Conservation (phyloP, 768 basidiomycete species). For the Hygrophoropsis aurantiaca region DNA sequence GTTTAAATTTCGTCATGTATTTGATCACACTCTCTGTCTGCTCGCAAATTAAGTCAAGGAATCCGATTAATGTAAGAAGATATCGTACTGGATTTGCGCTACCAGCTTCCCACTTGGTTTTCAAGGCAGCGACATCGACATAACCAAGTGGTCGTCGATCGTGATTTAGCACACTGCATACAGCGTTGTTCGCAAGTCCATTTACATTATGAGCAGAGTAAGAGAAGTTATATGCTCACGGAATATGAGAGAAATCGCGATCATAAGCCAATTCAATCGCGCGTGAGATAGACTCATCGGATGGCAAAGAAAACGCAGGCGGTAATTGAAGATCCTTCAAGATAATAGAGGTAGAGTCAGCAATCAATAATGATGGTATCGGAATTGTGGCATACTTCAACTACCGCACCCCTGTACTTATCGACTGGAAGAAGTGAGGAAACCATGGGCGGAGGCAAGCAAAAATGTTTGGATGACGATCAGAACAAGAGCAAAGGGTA, state of each 20-base stretch:
- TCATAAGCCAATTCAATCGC: conserved; percentile 91
- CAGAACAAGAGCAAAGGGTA: too few species aligned
- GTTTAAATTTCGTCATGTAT: conserved; percentile 76
- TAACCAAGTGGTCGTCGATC: conserved; percentile 80
- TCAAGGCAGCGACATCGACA: conserved; percentile 73
- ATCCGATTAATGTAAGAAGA: conserved; percentile 1
- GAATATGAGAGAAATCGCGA: conserved; percentile 91
- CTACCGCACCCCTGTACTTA: conserved; percentile 87
- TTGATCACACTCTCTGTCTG: conserved; percentile 70
- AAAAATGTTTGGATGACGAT: too few species aligned
- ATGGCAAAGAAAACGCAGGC: conserved; percentile 82
- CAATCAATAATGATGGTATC: background rate
- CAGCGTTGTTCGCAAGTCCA: background rate
- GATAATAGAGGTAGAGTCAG: conserved; percentile 2
- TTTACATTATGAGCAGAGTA: too few species aligned
- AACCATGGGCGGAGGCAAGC: background rate
- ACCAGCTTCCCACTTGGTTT: conserved; percentile 76
- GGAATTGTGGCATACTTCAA: conserved; percentile 60
- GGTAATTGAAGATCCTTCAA: conserved; percentile 74
- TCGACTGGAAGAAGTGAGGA: conserved; percentile 24
- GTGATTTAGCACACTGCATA: conserved; percentile 67
- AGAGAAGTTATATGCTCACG: conserved; percentile 48
- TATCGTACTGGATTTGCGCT: conserved; percentile 64
- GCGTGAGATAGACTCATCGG: conserved; percentile 65
- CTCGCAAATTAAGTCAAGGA: background rate